phyloP scores from a whole-genome alignment of 2,329 filamentous ascomycete species.

The Dryadomyces sulphureus region DNA sequence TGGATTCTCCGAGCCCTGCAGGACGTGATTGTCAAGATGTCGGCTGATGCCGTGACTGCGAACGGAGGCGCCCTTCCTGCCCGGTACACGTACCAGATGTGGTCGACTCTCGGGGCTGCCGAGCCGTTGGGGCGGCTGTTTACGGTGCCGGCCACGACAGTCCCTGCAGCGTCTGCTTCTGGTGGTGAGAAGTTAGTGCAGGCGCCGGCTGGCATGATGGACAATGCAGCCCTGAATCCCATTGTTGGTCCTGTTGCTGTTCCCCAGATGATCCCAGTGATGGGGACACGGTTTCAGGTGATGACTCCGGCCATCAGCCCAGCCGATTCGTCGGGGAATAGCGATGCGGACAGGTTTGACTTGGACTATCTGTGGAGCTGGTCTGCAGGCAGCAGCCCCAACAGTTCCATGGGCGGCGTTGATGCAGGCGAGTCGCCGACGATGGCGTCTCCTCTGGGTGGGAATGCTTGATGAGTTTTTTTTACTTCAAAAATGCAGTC shows the following conservation, averaged over 20 bases:
- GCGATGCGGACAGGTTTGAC: constrained; percentile 16
- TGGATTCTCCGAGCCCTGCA: constrained; percentile 35
- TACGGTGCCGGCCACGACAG: neutral
- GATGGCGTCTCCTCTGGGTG: too few relatives aligned
- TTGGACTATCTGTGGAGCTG: constrained; percentile 22
- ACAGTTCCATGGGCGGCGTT: too few relatives aligned
- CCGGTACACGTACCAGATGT: neutral
- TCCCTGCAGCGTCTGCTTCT: neutral
- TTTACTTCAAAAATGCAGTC: too few relatives aligned
- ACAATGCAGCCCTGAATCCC: neutral
- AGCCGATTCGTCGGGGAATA: constrained; percentile 15
- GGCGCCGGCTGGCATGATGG: neutral
- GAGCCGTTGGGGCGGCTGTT: neutral
- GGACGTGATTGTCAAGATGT: constrained; percentile 20
- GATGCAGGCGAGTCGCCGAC: too few relatives aligned
- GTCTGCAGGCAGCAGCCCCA: too few relatives aligned
- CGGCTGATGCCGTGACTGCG: constrained; percentile 10
- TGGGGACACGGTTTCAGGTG: too few relatives aligned
- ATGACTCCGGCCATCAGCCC: neutral
- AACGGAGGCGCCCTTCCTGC: neutral
- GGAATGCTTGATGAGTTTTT: too few relatives aligned
- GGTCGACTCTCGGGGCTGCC: neutral
- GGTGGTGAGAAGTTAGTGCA: neutral
- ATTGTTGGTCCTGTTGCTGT: neutral
- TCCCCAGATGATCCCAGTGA: constrained; percentile 1